These are phyloP conservation scores for Dimocarpus longan DNA, from an alignment of 345 rosid genomes.

Conservation along the genomic window DNA sequence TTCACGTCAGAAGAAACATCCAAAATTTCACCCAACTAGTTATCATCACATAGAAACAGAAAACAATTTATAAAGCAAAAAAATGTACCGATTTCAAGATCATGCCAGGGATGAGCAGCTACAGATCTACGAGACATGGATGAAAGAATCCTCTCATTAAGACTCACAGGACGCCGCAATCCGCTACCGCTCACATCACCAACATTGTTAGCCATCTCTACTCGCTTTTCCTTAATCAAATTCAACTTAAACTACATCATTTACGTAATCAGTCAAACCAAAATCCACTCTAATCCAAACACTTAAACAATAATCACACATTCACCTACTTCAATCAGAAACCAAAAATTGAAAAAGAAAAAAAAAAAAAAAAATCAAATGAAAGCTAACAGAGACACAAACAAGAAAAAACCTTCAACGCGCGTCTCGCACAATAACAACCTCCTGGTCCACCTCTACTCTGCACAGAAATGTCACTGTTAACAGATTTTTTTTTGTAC, in stretches of 20 bases:
- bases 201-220: constrained; percentile 50
- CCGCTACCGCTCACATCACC: constrained; percentile 35
- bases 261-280: background rate
- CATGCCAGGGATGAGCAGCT: constrained; percentile 99
- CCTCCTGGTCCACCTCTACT: background rate
- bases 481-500: too few relatives aligned
- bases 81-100: constrained; percentile 73
- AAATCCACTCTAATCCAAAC: background rate
- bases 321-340: background rate
- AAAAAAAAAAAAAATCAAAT: background rate
- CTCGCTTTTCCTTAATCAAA: background rate
- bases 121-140: constrained; percentile 72
- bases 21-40: constrained; percentile 9
- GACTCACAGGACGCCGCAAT: constrained; percentile 33
- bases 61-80: background rate
- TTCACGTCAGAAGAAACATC: constrained; percentile 18
- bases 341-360: background rate
- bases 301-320: background rate
- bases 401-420: background rate
- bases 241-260: background rate
- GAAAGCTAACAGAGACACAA: background rate
- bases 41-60: too few relatives aligned
- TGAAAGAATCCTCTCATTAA: constrained; percentile 81
- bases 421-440: background rate
- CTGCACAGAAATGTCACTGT: background rate